Conservation (phyloP, 2,329 filamentous ascomycete genomes). For the Tolypocladium amazonense region DNA sequence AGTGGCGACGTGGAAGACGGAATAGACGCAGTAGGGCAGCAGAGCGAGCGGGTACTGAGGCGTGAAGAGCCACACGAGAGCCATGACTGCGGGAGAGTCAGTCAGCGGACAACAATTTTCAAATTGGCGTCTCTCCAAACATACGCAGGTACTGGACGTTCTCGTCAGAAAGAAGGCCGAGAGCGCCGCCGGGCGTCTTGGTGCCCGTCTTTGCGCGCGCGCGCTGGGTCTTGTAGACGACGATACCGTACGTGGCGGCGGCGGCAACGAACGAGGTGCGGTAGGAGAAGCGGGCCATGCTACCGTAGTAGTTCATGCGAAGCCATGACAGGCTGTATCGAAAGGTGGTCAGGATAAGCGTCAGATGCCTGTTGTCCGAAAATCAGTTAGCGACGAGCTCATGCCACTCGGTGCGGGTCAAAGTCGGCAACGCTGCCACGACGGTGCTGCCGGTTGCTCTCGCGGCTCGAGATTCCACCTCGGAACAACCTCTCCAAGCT, state of each 20-base stretch:
- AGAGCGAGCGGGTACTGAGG: conserved; percentile 85
- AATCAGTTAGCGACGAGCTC: conserved; percentile 6
- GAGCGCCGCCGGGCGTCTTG: conserved; percentile 44
- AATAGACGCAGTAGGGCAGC: conserved; percentile 93
- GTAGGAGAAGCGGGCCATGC: conserved; percentile 74
- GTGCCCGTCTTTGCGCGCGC: conserved; percentile 68
- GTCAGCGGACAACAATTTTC: conserved; percentile 3
- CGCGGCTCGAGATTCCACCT: neutral
- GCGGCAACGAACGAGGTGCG: conserved; percentile 84
- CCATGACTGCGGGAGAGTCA: conserved; percentile 55
- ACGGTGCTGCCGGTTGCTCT: neutral
- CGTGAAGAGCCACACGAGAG: conserved; percentile 86
- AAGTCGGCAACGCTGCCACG: neutral
- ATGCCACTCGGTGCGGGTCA: neutral
- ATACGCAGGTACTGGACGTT: conserved; percentile 95
- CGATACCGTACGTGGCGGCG: conserved; percentile 89
- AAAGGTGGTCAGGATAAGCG: conserved; percentile 69
- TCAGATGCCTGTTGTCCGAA: conserved; percentile 57
- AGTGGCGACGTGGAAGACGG: conserved; percentile 94
- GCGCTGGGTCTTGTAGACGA: conserved; percentile 95
- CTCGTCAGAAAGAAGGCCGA: conserved; percentile 73
- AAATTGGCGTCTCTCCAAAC: conserved; percentile 17
- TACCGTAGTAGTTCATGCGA: conserved; percentile 74
- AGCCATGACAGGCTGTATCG: conserved; percentile 82
- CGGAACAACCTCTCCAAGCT: neutral